Conservation (phyloP, 2,329 filamentous ascomycete species). For the Aspergillus brunneoviolaceus region DNA sequence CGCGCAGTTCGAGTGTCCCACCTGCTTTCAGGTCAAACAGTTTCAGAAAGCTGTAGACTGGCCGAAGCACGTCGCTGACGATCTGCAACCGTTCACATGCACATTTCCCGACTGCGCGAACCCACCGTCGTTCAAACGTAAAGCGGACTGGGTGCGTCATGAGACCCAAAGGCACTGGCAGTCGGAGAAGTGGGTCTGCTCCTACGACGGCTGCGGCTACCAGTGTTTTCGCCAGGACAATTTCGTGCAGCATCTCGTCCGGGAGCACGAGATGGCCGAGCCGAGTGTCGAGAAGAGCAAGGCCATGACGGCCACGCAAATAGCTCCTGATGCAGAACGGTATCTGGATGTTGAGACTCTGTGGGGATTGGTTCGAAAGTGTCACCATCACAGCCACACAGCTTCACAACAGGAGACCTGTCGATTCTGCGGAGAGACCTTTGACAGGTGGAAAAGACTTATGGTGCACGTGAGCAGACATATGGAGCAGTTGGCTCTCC, state of each 20-base stretch:
- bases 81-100: conserved; percentile 89
- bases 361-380: conserved; percentile 77
- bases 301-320: no score
- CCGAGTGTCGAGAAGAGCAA: conserved; percentile 59
- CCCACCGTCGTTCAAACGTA: conserved; percentile 89
- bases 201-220: conserved; percentile 76
- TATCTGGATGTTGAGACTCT: conserved; percentile 55
- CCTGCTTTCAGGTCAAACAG: conserved; percentile 82
- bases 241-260: conserved; percentile 86
- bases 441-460: conserved; percentile 85
- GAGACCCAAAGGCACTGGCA: conserved; percentile 90
- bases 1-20: conserved; percentile 83
- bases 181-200: conserved; percentile 87
- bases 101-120: conserved; percentile 82
- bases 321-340: no score
- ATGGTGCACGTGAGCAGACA: conserved; percentile 89
- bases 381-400: conserved; percentile 64
- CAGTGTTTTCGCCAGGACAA: conserved; percentile 86
- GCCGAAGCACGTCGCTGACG: conserved; percentile 95
- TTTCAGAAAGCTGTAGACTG: conserved; percentile 91
- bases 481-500: conserved; percentile 77
- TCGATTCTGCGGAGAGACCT: conserved; percentile 79
- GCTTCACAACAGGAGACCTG: conserved; percentile 74
- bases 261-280: conserved; percentile 83
- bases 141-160: conserved; percentile 93